A percentile compares a stretch with the other conserved stretches of the same genome.
Conservation (phyloP, 495 filamentous ascomycete genomes). For the Xeromyces bisporus region DNA sequence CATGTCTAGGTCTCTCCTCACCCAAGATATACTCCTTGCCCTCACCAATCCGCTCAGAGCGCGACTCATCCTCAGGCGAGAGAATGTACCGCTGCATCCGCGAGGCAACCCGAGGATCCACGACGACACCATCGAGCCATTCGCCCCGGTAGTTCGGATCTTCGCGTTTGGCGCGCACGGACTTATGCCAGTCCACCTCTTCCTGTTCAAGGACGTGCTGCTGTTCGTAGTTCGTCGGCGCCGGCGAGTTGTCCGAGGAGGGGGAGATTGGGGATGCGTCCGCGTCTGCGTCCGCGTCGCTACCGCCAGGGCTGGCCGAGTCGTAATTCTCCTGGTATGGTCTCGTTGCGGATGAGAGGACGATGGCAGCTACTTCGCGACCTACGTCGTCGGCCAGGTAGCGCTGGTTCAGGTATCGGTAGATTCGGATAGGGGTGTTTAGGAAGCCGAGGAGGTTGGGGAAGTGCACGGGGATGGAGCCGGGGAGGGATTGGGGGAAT, state of each 20-base stretch:
- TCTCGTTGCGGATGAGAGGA: constrained; percentile 46
- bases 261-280: not conserved
- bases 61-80: constrained; percentile 45
- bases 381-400: constrained; percentile 73
- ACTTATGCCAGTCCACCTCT: constrained; percentile 80
- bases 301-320: no score
- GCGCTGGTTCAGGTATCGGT: constrained; percentile 79
- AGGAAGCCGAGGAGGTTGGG: constrained; percentile 89
- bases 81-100: constrained; percentile 67
- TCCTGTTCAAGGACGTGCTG: constrained; percentile 53
- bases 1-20: constrained; percentile 20
- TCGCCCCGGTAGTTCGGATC: constrained; percentile 39
- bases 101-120: constrained; percentile 60
- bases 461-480: constrained; percentile 55
- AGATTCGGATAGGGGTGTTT: constrained; percentile 72
- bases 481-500: constrained; percentile 43
- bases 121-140: constrained; percentile 59
- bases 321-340: constrained; percentile 25
- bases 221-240: constrained; percentile 39
- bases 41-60: constrained; percentile 41
- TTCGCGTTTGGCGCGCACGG: constrained; percentile 47
- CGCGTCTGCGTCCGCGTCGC: constrained; percentile 11
- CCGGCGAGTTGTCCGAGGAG: constrained; percentile 1
- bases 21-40: constrained; percentile 53
- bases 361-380: constrained; percentile 71